Evolutionary conservation across 805 yeast species (phyloP).

Genomic region (Myxozyma nipponensis): DNA sequence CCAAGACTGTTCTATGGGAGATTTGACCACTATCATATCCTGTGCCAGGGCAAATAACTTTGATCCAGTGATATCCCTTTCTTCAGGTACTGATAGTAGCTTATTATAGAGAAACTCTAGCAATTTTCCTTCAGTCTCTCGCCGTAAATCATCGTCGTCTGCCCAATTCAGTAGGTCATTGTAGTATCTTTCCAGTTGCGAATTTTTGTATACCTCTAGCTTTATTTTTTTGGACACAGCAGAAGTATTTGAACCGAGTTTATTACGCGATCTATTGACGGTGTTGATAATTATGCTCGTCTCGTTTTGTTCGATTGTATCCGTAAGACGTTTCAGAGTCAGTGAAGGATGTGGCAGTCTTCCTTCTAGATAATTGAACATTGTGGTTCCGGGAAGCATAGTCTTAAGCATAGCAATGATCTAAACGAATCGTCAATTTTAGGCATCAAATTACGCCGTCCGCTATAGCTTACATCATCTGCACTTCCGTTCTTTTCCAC

Average conservation of each 20-base stretch:
- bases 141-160: slow-evolving; percentile 59
- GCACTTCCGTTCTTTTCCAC: slow-evolving; percentile 21
- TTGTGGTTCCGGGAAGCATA: slow-evolving; percentile 35
- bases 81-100: slow-evolving; percentile 51
- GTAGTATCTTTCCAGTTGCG: slow-evolving; percentile 52
- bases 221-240: slow-evolving; percentile 37
- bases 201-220: slow-evolving; percentile 48
- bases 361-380: slow-evolving; percentile 33
- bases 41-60: slow-evolving; percentile 56
- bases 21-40: slow-evolving; percentile 65
- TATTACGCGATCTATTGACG: slow-evolving; percentile 29
- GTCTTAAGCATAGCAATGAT: slow-evolving; percentile 21
- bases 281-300: slow-evolving; percentile 27
- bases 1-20: slow-evolving; percentile 67
- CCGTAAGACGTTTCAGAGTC: slow-evolving; percentile 29
- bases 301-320: slow-evolving; percentile 40
- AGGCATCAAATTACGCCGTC: background rate
- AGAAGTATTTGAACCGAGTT: slow-evolving; percentile 29
- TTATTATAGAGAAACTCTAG: slow-evolving; percentile 55
- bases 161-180: slow-evolving; percentile 53
- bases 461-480: slow-evolving; percentile 17
- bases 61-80: slow-evolving; percentile 41
- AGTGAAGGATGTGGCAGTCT: slow-evolving; percentile 32
- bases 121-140: slow-evolving; percentile 54
- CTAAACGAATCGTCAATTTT: slow-evolving; percentile 1